Conservation (phyloP, 306 rosid species). For the Luffa acutangula region DNA sequence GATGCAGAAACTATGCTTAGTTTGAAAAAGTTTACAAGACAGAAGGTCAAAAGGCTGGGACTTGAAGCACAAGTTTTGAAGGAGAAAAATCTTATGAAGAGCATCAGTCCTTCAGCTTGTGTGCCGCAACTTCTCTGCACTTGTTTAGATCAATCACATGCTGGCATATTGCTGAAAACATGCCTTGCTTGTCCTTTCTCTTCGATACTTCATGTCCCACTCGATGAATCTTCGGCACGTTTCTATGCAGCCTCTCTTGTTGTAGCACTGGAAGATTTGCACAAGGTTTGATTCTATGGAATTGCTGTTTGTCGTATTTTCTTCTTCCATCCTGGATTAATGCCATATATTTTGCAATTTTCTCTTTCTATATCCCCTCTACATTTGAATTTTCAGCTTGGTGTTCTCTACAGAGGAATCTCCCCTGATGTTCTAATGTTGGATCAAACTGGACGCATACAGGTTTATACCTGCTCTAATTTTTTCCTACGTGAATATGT, state of each 20-base stretch:
- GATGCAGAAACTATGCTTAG: constrained; percentile 58
- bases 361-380: constrained; percentile 1
- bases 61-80: constrained; percentile 72
- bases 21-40: constrained; percentile 75
- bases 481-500: neutral
- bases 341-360: neutral
- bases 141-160: constrained; percentile 54
- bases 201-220: constrained; percentile 62
- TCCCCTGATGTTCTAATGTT: constrained; percentile 79
- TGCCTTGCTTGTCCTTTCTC: constrained; percentile 79
- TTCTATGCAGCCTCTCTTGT: constrained; percentile 73
- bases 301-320: neutral
- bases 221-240: constrained; percentile 55
- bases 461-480: constrained; percentile 31
- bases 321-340: neutral
- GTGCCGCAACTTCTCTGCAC: constrained; percentile 76
- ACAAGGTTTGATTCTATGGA: constrained; percentile 50
- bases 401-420: constrained; percentile 89
- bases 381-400: constrained; percentile 60
- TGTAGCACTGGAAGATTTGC: constrained; percentile 63
- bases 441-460: constrained; percentile 69
- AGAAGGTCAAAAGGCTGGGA: constrained; percentile 69
- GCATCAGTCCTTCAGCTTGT: constrained; percentile 47
- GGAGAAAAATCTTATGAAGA: constrained; percentile 69
- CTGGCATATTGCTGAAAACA: constrained; percentile 65